Conservation (phyloP, 1,284 basidiomycete genomes). For the Earliella scabrosa region DNA sequence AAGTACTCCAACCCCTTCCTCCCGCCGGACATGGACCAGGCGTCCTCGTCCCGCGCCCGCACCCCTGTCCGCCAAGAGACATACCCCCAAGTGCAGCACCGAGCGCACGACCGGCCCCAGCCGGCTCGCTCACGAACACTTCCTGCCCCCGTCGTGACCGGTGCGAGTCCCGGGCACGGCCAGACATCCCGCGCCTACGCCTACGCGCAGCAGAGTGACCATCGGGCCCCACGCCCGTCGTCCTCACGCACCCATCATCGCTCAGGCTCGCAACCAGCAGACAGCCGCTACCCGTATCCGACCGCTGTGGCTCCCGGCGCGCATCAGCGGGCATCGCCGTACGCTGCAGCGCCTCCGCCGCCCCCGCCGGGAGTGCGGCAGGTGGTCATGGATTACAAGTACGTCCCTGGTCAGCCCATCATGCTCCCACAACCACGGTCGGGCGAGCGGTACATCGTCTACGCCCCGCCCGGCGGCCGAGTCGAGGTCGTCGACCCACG, state of each 20-base stretch:
- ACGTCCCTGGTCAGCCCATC: constrained; percentile 28
- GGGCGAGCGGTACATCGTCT: constrained; percentile 35
- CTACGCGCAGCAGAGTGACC: constrained; percentile 17
- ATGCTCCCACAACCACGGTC: constrained; percentile 31
- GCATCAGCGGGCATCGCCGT: constrained; percentile 17
- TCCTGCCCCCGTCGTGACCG: constrained; percentile 7
- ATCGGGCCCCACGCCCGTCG: constrained; percentile 2
- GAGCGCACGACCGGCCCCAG: constrained; percentile 16
- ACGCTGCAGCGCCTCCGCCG: constrained; percentile 5
- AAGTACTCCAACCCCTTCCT: constrained; percentile 33
- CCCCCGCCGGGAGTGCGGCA: constrained; percentile 11
- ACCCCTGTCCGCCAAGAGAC: constrained; percentile 16
- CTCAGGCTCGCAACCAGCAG: constrained; percentile 16
- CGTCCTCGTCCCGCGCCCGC: constrained; percentile 9
- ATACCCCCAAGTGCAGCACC: constrained; percentile 1
- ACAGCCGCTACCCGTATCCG: constrained; percentile 12
- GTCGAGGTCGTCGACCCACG: constrained; percentile 27
- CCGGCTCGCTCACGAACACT: constrained; percentile 22
- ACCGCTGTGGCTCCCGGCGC: constrained; percentile 9
- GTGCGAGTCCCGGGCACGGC: neutral
- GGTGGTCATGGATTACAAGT: constrained; percentile 22
- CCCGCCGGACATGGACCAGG: constrained; percentile 13
- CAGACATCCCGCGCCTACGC: constrained; percentile 20
- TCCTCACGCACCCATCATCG: constrained; percentile 14
- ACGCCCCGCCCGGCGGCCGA: constrained; percentile 31